Conservation (phyloP, 495 filamentous ascomycete genomes). For the Pyrenopolyporus hunteri region DNA sequence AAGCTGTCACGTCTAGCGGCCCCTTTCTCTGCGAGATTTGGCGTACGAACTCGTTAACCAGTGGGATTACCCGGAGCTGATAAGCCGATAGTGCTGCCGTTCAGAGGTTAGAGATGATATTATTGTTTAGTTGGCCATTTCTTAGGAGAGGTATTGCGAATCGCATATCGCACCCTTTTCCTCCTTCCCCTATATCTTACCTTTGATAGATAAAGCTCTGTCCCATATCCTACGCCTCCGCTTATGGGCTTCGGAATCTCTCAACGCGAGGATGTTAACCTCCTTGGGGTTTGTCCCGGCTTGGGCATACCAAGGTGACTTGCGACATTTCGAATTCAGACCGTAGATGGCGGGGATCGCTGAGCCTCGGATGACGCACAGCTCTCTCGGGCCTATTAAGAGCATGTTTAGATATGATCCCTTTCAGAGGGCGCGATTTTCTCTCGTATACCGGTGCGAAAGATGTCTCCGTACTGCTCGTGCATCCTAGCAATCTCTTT, state of each 20-base stretch:
- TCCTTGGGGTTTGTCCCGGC: conserved; percentile 28
- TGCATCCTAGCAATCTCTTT: conserved; percentile 41
- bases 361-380: conserved; percentile 46
- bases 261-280: conserved; percentile 36
- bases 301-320: conserved; percentile 48
- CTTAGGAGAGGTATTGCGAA: too few species aligned
- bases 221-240: conserved; percentile 47
- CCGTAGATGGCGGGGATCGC: conserved; percentile 45
- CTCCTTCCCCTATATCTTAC: too few species aligned
- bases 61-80: conserved; percentile 30
- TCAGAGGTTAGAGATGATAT: not conserved
- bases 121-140: too few species aligned
- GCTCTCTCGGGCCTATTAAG: conserved; percentile 37
- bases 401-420: not conserved
- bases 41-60: conserved; percentile 39
- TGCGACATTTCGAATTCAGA: conserved; percentile 41
- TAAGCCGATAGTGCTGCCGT: conserved; percentile 36
- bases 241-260: conserved; percentile 37
- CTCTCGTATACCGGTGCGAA: conserved; percentile 42
- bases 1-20: conserved; percentile 37
- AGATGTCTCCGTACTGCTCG: conserved; percentile 47
- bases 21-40: conserved; percentile 25
- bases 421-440: not conserved
- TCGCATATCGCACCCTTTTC: too few species aligned
- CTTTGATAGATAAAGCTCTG: conserved; percentile 40